Evolutionary conservation across 495 filamentous ascomycete genomes (phyloP), one percentile per base, ranked within the genome.

Genomic region (Aspergillus carlsbadensis): DNA sequence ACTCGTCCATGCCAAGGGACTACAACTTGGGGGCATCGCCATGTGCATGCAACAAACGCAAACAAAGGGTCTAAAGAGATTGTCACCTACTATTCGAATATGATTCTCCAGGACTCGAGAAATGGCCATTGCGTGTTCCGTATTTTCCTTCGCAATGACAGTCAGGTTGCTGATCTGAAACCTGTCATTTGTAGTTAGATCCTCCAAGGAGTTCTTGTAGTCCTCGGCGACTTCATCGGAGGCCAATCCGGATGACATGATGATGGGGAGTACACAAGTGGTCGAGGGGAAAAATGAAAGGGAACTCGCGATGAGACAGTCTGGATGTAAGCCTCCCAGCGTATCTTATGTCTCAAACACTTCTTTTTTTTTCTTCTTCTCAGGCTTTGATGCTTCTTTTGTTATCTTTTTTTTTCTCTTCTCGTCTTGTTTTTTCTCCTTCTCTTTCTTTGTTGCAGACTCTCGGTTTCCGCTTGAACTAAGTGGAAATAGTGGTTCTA

Each of bases 141-240:
- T 96, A 62, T 95, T 96, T 69, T 98, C 94, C 66, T 91, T 90
- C 53, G 94, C 94, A 63, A 98, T 98, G 65, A 94, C 84, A 33
- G 94, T 98, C 69, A 98, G 74, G 71, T 92, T 96, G 76, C 87
- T 89, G 70, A 98, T 98, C 74, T 96, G 92, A 66, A 86, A 88
- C 67, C 90, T 85, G 65, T 89, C 90, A 76, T 96, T 96, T 62
- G 85, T 81, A 53, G 86, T 87, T 64, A 98, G 79, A 74, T 96
- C 94, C 72, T 93, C 87, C 65, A 98, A 81, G 47, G 94, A 94
- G 59, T 90, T 87, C 65, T 86, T 88, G 80, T 95, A 98, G 78
- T 97, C 95, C 71, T 92, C 87, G 56, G 92, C 93, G 60, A 98
- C 90, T 70, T 96, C 92, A 67, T 89, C 91, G 51, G 90, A 93